phyloP scores from a whole-genome alignment of 768 basidiomycete species.

The Chalciporus sphaerocephalus region DNA sequence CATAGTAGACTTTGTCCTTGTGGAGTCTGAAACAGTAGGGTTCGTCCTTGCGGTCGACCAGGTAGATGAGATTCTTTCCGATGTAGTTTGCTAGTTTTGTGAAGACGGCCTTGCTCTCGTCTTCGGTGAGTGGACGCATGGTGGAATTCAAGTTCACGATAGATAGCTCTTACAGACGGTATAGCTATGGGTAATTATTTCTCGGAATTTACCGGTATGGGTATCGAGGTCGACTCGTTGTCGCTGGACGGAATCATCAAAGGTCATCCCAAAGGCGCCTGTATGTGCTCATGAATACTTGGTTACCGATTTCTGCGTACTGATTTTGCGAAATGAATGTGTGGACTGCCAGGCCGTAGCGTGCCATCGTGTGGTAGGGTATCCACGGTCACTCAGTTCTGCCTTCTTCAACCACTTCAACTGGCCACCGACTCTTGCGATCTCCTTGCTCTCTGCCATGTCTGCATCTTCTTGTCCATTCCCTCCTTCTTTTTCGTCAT shows the following conservation, averaged over 20 bases:
- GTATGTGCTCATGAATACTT: too few relatives aligned
- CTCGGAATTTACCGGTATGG: too few relatives aligned
- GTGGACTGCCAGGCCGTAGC: too few relatives aligned
- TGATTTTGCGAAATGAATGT: not conserved
- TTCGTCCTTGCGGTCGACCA: conserved; percentile 92
- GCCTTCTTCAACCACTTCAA: not conserved
- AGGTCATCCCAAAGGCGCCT: too few relatives aligned
- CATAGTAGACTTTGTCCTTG: conserved; percentile 93
- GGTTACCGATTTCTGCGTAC: too few relatives aligned
- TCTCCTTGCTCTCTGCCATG: conserved; percentile 28
- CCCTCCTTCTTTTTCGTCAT: conserved; percentile 64
- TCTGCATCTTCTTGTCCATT: conserved; percentile 58
- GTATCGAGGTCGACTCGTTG: too few relatives aligned
- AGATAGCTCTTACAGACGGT: too few relatives aligned
- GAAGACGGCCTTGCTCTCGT: conserved; percentile 95
- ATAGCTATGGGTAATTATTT: not conserved
- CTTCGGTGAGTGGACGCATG: conserved; percentile 96
- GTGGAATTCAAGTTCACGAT: conserved; percentile 10
- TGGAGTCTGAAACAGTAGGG: conserved; percentile 95
- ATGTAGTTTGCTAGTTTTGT: conserved; percentile 97
- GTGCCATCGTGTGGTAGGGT: too few relatives aligned
- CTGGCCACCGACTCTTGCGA: not conserved
- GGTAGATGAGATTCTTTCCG: conserved; percentile 92
- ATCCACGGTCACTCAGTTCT: too few relatives aligned
- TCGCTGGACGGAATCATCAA: too few relatives aligned